phyloP scores from a whole-genome alignment of 2,329 filamentous ascomycete genomes.

The Aureobasidium sp. region DNA sequence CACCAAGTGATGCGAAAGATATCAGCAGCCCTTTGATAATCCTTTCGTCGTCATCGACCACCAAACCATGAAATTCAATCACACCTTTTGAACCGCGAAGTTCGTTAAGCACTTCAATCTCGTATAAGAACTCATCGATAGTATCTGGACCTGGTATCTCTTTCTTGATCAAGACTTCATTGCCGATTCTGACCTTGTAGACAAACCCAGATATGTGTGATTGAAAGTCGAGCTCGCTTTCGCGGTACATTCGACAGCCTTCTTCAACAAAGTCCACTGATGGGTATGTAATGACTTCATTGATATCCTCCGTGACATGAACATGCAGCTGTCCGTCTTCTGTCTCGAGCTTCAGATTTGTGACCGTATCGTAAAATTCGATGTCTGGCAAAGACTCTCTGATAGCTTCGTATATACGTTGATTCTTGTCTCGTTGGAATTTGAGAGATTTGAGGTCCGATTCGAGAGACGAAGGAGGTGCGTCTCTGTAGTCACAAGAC shows the following conservation, averaged over 20 bases:
- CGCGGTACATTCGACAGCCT: conserved; percentile 50
- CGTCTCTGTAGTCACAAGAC: conserved; percentile 83
- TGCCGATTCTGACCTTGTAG: conserved; percentile 75
- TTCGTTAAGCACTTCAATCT: conserved; percentile 86
- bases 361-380: conserved; percentile 92
- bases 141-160: conserved; percentile 95
- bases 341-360: conserved; percentile 89
- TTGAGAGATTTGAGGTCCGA: conserved; percentile 68
- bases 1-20: conserved; percentile 76
- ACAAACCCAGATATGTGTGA: conserved; percentile 95
- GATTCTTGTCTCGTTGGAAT: conserved; percentile 86
- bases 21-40: conserved; percentile 84
- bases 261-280: conserved; percentile 59
- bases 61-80: conserved; percentile 78
- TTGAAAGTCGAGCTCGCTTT: conserved; percentile 74
- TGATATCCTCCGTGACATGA: conserved; percentile 94
- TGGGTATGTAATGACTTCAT: conserved; percentile 89
- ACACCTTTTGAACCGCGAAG: conserved; percentile 68
- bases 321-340: conserved; percentile 82
- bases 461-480: conserved; percentile 75
- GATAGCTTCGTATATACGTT: conserved; percentile 89
- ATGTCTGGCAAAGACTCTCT: conserved; percentile 88
- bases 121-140: conserved; percentile 93
- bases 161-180: conserved; percentile 79
- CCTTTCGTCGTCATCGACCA: conserved; percentile 69